phyloP scores from a whole-genome alignment of 352 stramenopile species.

The Globisporangium apiculatum region DNA sequence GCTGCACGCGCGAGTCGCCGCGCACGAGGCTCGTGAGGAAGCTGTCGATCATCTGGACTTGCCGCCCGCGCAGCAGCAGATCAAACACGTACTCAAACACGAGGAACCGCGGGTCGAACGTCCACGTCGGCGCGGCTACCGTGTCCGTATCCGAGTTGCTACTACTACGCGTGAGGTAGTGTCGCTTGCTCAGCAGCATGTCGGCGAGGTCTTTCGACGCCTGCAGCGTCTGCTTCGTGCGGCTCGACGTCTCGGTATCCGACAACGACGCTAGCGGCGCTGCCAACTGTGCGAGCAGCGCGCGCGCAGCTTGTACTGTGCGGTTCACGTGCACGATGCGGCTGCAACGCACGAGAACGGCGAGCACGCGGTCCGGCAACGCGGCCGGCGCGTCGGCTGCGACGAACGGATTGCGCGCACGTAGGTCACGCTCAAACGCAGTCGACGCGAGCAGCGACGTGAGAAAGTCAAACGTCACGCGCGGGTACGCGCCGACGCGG shows the following conservation, averaged over 20 bases:
- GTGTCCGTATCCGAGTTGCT: not conserved
- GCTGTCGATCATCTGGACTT: conserved; percentile 99
- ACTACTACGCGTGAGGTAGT: conserved; percentile 37
- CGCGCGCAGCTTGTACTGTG: conserved; percentile 45
- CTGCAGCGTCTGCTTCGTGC: conserved; percentile 65
- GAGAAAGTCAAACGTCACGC: conserved; percentile 72
- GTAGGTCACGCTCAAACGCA: conserved; percentile 52
- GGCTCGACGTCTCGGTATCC: conserved; percentile 13
- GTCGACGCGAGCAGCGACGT: conserved; percentile 63
- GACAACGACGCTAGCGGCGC: not conserved
- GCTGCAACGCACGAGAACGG: conserved; percentile 65
- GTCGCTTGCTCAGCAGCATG: conserved; percentile 63
- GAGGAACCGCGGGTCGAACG: conserved; percentile 96
- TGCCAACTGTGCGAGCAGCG: conserved; percentile 19
- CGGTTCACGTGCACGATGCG: conserved; percentile 83
- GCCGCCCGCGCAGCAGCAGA: conserved; percentile 94
- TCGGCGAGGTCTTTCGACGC: conserved; percentile 77
- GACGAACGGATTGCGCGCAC: conserved; percentile 62
- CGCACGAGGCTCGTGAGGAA: conserved; percentile 89
- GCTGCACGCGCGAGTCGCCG: conserved; percentile 80
- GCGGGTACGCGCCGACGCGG: conserved; percentile 48
- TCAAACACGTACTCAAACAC: conserved; percentile 99
- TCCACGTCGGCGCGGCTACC: conserved; percentile 34
- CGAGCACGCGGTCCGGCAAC: conserved; percentile 44
- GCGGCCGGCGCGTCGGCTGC: conserved; percentile 13